phyloP scores from a whole-genome alignment of 495 filamentous ascomycete genomes.

The Daldinia concentrica region DNA sequence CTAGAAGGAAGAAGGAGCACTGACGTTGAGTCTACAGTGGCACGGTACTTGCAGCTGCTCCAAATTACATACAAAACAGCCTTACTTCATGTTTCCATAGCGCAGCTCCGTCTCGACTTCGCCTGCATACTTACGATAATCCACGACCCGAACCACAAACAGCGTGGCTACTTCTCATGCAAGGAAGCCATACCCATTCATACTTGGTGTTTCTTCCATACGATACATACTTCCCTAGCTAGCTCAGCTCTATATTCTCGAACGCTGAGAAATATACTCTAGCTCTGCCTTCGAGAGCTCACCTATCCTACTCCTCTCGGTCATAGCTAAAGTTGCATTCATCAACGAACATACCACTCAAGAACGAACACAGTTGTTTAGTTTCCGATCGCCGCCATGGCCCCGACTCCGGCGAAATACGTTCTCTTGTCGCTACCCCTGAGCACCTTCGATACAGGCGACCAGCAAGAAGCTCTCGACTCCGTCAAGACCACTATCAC shows the following conservation, averaged over 20 bases:
- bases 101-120: not conserved
- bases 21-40: constrained; percentile 30
- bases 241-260: constrained; percentile 1
- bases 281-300: constrained; percentile 21
- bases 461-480: constrained; percentile 81
- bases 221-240: not conserved
- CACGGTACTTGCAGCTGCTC: not conserved
- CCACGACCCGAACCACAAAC: not conserved
- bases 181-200: not conserved
- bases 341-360: not conserved
- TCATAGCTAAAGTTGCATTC: not conserved
- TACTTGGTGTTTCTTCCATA: not conserved
- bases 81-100: not conserved
- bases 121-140: not conserved
- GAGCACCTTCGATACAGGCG: constrained; percentile 65
- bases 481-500: constrained; percentile 75
- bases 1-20: constrained; percentile 32
- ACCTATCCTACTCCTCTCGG: constrained; percentile 7
- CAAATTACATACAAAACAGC: constrained; percentile 11
- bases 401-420: constrained; percentile 54
- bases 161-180: not conserved
- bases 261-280: constrained; percentile 25
- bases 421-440: constrained; percentile 60
- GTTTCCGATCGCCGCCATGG: constrained; percentile 31
- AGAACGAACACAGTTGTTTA: not conserved